Base-by-base conservation (phyloP, 1,284 basidiomycete genomes). In the Grifola frondosa region DNA sequence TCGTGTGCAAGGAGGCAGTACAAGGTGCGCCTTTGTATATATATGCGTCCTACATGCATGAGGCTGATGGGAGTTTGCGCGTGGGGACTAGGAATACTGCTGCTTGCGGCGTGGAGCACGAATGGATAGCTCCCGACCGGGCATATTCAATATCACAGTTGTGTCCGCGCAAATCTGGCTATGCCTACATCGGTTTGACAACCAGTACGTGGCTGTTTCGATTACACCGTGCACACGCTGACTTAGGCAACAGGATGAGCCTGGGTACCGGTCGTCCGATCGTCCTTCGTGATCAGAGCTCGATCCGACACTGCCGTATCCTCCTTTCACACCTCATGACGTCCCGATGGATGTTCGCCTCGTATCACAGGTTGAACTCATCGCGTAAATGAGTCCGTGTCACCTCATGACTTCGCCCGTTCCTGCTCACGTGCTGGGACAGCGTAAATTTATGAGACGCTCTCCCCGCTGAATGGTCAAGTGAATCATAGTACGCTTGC, bases 61-160 rank as follows among this genome's bases (percentile, higher is more conserved):
- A n/a, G n/a, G 11, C 21, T 23, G 10, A 37, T 19, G 19, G 33
- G 25, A 41, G 16, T 31, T 15, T 23, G 9, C n/a, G 8, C 40
- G n/a, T n/a, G n/a, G n/a, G n/a, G n/a, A n/a, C 13, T 21, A 62
- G 91, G 91, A 9, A 93, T 94, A 88, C 68, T 95, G 4, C 75
- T 96, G 31, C 72, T 96, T 38, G 88, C 91, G 25, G 88, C 91
- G 1, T 95, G 92, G 88, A 91, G 86, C 60, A 91, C 92, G 31
- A 92, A 91, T 51, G 91, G 90, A 0, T 95, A 91, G 92, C 73
- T 95, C 25, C 90, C 91, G 6, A 87, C 87, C 53, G 90, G 91
- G 3, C n/a, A 29, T 54, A 45, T 51, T 22, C 39, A 17, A 13
- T 15, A 4, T 13, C 28, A 3, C 61, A 91, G 90, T 94, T 37